Evolutionary conservation across 1,284 basidiomycete species (phyloP).

Genomic region (Apiotrichum brassicae): DNA sequence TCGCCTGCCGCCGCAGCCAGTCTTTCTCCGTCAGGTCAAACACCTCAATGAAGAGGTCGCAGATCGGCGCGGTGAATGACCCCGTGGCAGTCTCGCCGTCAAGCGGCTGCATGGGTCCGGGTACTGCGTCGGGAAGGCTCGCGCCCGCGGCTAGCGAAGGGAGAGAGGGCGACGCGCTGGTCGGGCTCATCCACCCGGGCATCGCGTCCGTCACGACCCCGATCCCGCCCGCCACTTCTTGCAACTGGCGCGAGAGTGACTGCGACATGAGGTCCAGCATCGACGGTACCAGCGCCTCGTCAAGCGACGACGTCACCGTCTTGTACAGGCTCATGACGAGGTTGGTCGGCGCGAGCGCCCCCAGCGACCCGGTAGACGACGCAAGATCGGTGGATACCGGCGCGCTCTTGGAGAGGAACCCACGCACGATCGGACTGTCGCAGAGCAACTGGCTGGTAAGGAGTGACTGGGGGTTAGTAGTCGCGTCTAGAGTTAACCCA

Average conservation of each 20-base stretch:
- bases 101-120: slow-evolving; percentile 53
- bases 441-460: slow-evolving; percentile 69
- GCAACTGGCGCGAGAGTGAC: slow-evolving; percentile 70
- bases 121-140: background rate
- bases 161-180: background rate
- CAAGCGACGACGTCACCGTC: slow-evolving; percentile 81
- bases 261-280: slow-evolving; percentile 79
- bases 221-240: slow-evolving; percentile 72
- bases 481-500: slow-evolving; percentile 36
- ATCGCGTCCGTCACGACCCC: slow-evolving; percentile 65
- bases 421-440: slow-evolving; percentile 71
- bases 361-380: slow-evolving; percentile 46
- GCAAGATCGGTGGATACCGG: background rate
- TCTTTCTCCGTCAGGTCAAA: slow-evolving; percentile 93
- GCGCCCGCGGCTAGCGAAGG: background rate
- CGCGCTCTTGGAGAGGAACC: slow-evolving; percentile 68
- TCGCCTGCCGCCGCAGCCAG: slow-evolving; percentile 92
- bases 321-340: slow-evolving; percentile 77
- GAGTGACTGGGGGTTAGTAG: slow-evolving; percentile 54
- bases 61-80: slow-evolving; percentile 85
- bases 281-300: slow-evolving; percentile 86
- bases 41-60: slow-evolving; percentile 82
- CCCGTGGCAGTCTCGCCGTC: slow-evolving; percentile 75
- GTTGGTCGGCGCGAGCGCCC: slow-evolving; percentile 52
- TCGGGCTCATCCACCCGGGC: slow-evolving; percentile 7